phyloP scores from a whole-genome alignment of 371 early-diverging fungal genomes.

The Chytridiales sp. region DNA sequence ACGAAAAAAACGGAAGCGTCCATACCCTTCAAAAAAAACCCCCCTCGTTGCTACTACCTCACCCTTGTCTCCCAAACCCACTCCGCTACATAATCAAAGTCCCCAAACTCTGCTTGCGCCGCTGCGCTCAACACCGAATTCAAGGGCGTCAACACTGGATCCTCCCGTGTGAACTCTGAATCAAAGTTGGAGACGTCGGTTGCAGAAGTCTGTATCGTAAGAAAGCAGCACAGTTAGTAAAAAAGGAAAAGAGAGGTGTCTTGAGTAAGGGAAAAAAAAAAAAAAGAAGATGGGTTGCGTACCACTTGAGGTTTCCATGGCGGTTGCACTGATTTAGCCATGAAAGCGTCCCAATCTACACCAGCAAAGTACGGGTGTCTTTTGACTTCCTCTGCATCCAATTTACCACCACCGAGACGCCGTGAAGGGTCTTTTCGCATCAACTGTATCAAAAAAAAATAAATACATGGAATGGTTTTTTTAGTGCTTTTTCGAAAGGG shows the following conservation, averaged over 20 bases:
- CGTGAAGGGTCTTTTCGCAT: slow-evolving; percentile 50
- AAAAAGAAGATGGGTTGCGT: slow-evolving; percentile 24
- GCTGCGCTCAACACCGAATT: slow-evolving; percentile 59
- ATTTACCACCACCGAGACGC: slow-evolving; percentile 50
- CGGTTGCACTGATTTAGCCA: slow-evolving; percentile 41
- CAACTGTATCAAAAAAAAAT: slow-evolving; percentile 29
- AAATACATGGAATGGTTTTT: too few relatives aligned
- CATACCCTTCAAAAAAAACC: slow-evolving; percentile 1
- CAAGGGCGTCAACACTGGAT: slow-evolving; percentile 53
- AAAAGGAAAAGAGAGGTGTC: background rate
- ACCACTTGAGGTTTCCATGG: slow-evolving; percentile 55
- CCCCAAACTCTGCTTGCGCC: slow-evolving; percentile 85
- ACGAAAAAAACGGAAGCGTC: background rate
- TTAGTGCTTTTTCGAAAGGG: background rate
- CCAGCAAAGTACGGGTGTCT: slow-evolving; percentile 55
- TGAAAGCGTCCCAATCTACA: slow-evolving; percentile 56
- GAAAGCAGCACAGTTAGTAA: background rate
- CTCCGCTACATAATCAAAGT: slow-evolving; percentile 88
- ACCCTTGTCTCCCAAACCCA: slow-evolving; percentile 64
- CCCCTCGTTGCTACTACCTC: background rate
- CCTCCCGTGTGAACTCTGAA: slow-evolving; percentile 53
- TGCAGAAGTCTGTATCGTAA: slow-evolving; percentile 8
- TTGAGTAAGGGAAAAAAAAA: background rate
- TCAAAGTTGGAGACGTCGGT: slow-evolving; percentile 58
- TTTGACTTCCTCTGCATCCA: slow-evolving; percentile 58